phyloP scores from a whole-genome alignment of 2,329 filamentous ascomycete species.

The Trichoderma koningiopsis region DNA sequence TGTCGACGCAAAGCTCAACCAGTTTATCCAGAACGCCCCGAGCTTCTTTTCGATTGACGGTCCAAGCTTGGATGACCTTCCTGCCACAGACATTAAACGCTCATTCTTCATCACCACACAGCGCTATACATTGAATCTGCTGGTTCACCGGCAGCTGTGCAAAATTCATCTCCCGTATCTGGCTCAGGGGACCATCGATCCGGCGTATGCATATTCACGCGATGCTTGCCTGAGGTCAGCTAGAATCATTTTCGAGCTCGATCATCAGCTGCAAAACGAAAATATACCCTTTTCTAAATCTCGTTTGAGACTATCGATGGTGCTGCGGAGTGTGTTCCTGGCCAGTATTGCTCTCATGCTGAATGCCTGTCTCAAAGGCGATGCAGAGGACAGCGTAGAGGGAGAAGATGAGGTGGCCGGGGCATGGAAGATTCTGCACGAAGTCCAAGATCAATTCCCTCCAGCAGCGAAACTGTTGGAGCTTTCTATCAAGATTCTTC shows the following conservation, averaged over 20 bases:
- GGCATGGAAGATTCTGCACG: conserved; percentile 40
- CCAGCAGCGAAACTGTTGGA: conserved; percentile 38
- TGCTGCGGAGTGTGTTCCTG: conserved; percentile 40
- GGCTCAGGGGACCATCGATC: conserved; percentile 39
- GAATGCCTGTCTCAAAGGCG: conserved; percentile 36
- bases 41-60: conserved; percentile 35
- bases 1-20: conserved; percentile 37
- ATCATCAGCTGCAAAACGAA: conserved; percentile 35
- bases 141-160: conserved; percentile 40
- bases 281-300: conserved; percentile 34
- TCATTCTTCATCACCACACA: conserved; percentile 35
- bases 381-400: conserved; percentile 31
- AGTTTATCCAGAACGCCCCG: conserved; percentile 36
- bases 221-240: conserved; percentile 39
- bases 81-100: conserved; percentile 31
- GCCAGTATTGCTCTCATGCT: conserved; percentile 40
- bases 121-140: conserved; percentile 39
- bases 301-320: conserved; percentile 36
- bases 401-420: conserved; percentile 35
- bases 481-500: conserved; percentile 37
- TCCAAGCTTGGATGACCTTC: conserved; percentile 29
- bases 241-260: conserved; percentile 36
- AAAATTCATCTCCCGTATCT: conserved; percentile 42
- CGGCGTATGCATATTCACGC: conserved; percentile 38
- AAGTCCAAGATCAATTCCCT: conserved; percentile 36